Conservation (phyloP, 2,329 filamentous ascomycete genomes). For the Graphilbum fragrans region DNA sequence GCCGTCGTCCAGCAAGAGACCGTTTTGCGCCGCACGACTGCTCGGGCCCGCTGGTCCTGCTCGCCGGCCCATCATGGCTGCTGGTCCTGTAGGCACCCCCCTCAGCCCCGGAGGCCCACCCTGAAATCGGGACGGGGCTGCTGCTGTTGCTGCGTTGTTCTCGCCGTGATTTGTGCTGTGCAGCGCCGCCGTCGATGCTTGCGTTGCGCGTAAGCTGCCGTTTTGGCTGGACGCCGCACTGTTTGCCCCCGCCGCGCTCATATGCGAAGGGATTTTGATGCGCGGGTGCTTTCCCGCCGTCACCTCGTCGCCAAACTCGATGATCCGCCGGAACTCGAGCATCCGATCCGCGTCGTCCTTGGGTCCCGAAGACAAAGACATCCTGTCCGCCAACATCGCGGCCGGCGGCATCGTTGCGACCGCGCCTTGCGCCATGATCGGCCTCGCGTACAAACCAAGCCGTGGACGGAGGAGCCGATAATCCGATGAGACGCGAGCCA, state of each 20-base stretch:
- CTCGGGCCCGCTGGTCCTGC: not conserved
- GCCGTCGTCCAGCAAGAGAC: not conserved
- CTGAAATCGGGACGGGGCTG: not conserved
- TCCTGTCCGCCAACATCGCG: not conserved
- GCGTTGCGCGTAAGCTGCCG: not conserved
- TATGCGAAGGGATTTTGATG: conserved; percentile 40
- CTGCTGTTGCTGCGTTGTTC: not conserved
- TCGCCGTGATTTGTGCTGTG: not conserved
- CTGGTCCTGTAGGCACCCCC: not conserved
- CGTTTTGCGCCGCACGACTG: not conserved
- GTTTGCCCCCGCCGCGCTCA: conserved; percentile 15
- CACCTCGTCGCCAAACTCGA: conserved; percentile 70
- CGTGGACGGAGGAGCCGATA: too few relatives aligned
- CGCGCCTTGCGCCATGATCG: not conserved
- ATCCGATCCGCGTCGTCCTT: conserved; percentile 44
- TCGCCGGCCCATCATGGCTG: not conserved
- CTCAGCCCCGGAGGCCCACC: conserved; percentile 9
- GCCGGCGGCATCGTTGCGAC: not conserved
- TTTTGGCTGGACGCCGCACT: conserved; percentile 2
- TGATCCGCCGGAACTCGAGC: conserved; percentile 65
- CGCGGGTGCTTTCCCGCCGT: conserved; percentile 62
- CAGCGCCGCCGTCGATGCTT: not conserved
- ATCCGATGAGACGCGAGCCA: too few relatives aligned
- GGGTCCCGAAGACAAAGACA: conserved; percentile 12
- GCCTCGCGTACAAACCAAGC: too few relatives aligned